Conservation (phyloP, 192 early-diverging fungal species). For the Backusella psychrophila region DNA sequence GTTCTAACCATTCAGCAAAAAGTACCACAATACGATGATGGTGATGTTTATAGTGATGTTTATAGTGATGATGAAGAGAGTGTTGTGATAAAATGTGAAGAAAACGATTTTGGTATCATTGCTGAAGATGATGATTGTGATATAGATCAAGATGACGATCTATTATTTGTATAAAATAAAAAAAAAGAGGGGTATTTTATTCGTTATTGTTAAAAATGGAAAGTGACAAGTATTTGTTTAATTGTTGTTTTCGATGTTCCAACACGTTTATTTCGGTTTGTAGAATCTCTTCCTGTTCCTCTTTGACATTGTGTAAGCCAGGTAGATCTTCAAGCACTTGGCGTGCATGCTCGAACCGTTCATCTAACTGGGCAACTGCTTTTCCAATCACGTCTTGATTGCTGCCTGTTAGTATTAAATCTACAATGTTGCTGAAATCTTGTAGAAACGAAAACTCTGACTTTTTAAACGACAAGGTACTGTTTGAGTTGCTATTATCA, state of each 20-base stretch:
- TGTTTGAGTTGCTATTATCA: neutral
- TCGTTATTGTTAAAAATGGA: constrained; percentile 1
- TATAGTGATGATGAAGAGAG: neutral
- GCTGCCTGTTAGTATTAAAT: constrained; percentile 22
- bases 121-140: neutral
- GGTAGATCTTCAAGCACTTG: constrained; percentile 30
- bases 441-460: constrained; percentile 28
- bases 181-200: neutral
- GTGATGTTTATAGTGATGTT: neutral
- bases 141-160: neutral
- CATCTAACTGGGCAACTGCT: constrained; percentile 30
- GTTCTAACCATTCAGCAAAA: neutral
- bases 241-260: constrained; percentile 17
- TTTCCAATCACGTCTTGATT: constrained; percentile 28
- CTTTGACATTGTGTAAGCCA: constrained; percentile 30
- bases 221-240: constrained; percentile 15
- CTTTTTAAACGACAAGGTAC: constrained; percentile 16
- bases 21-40: neutral
- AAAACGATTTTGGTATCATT: neutral
- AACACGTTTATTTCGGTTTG: constrained; percentile 19
- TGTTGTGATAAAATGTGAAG: neutral
- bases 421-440: constrained; percentile 25
- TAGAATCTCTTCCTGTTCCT: constrained; percentile 31
- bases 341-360: constrained; percentile 27
- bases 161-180: constrained; percentile 4